Evolutionary conservation across 1,139 yeast species (phyloP).

Genomic region (Saccharomycopsis hybrid): DNA sequence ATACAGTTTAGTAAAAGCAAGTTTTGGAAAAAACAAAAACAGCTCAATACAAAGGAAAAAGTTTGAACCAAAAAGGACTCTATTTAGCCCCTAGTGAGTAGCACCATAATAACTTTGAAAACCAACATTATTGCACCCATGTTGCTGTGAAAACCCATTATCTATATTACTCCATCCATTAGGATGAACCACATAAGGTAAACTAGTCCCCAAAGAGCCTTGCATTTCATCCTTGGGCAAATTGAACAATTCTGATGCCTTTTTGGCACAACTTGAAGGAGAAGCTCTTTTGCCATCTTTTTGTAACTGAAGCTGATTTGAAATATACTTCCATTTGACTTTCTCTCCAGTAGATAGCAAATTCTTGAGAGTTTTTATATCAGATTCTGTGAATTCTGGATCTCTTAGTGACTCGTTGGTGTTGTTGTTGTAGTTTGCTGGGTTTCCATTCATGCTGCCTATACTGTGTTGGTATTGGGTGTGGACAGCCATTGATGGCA

Average conservation of each 20-base stretch:
- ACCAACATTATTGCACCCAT: no score
- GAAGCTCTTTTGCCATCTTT: slow-evolving; percentile 8
- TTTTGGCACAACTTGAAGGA: slow-evolving; percentile 9
- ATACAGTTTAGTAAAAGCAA: no score
- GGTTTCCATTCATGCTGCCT: no score
- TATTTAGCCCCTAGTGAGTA: no score
- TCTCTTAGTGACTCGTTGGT: not conserved
- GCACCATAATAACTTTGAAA: no score
- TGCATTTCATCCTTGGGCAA: slow-evolving; percentile 10
- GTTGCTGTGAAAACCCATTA: no score
- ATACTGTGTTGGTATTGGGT: no score
- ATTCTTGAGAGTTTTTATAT: slow-evolving; percentile 3
- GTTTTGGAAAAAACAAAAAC: no score
- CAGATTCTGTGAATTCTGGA: slow-evolving; percentile 8
- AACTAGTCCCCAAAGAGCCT: slow-evolving; percentile 11
- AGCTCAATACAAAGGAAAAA: no score
- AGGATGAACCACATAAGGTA: slow-evolving; percentile 9
- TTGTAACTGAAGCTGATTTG: slow-evolving; percentile 2
- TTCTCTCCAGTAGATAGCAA: slow-evolving; percentile 8
- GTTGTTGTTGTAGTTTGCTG: no score
- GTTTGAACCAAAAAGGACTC: no score
- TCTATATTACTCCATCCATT: not conserved
- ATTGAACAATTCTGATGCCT: slow-evolving; percentile 7
- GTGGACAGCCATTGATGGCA: no score
- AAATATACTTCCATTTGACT: slow-evolving; percentile 10